phyloP scores from a whole-genome alignment of 2,329 filamentous ascomycete species.

The Tolypocladium ovalisporum region DNA sequence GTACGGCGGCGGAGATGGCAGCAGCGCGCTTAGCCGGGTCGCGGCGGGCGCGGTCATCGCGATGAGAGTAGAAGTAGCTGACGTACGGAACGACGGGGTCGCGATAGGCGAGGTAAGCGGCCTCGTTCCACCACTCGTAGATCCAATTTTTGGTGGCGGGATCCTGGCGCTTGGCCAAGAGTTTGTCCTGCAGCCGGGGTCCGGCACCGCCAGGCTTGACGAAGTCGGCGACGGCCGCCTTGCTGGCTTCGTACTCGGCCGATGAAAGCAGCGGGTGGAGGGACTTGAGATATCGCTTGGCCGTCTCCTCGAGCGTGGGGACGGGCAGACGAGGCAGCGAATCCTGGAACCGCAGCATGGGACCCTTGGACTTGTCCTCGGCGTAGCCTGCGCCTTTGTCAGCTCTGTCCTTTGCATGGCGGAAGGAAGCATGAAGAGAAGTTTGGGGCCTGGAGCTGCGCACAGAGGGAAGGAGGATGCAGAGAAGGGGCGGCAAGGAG shows the following conservation, averaged over 20 bases:
- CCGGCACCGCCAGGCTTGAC: conserved; percentile 77
- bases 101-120: conserved; percentile 84
- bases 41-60: conserved; percentile 79
- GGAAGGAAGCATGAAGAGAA: background rate
- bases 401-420: background rate
- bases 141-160: conserved; percentile 88
- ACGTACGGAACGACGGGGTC: conserved; percentile 97
- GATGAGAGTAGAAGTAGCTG: conserved; percentile 98
- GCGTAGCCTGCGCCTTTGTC: conserved; percentile 50
- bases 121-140: conserved; percentile 96
- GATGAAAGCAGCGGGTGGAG: conserved; percentile 63
- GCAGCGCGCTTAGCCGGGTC: conserved; percentile 89
- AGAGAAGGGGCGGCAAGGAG: background rate
- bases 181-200: conserved; percentile 74
- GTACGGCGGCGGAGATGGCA: conserved; percentile 70
- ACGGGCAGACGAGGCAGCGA: conserved; percentile 74
- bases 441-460: no score
- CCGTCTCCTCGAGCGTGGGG: conserved; percentile 72
- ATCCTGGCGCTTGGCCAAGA: conserved; percentile 68
- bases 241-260: conserved; percentile 59
- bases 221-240: conserved; percentile 81
- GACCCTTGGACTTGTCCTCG: conserved; percentile 68
- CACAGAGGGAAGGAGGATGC: background rate
- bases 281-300: conserved; percentile 68
- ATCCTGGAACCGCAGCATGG: conserved; percentile 77